Evolutionary conservation across 352 stramenopile species (phyloP).

Genomic region (Phytophthora colocasiae): DNA sequence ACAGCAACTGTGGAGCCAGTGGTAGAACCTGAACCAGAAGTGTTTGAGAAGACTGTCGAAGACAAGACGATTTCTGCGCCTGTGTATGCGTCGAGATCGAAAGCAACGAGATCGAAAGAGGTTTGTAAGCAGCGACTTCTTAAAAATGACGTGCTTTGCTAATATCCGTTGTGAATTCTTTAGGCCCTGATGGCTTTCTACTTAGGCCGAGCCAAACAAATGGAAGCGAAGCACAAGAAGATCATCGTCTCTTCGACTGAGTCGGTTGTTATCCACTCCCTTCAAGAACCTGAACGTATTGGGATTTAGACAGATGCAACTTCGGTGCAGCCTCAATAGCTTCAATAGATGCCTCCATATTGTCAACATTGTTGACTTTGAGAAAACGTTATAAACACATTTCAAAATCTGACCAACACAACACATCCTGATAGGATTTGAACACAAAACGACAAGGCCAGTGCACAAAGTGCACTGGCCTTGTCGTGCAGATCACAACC

Average conservation of each 20-base stretch:
- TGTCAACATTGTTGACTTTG: no score
- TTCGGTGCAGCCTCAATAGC: no score
- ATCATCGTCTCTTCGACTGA: conserved; percentile 25
- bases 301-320: conserved; percentile 5
- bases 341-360: no score
- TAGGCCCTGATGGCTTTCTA: conserved; percentile 67
- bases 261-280: conserved; percentile 32
- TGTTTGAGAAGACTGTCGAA: not conserved
- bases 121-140: conserved; percentile 7
- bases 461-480: no score
- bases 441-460: no score
- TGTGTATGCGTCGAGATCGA: conserved; percentile 5
- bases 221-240: conserved; percentile 55
- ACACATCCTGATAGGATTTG: no score
- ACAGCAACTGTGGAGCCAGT: not conserved
- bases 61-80: not conserved
- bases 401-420: no score
- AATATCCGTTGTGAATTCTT: not conserved
- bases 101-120: conserved; percentile 44
- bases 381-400: no score
- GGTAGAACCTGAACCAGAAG: not conserved
- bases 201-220: conserved; percentile 54
- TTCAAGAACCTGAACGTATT: conserved; percentile 20
- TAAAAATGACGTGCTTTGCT: not conserved
- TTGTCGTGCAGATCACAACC: no score